Conservation (phyloP, 345 rosid genomes). For the Salix caprea region DNA sequence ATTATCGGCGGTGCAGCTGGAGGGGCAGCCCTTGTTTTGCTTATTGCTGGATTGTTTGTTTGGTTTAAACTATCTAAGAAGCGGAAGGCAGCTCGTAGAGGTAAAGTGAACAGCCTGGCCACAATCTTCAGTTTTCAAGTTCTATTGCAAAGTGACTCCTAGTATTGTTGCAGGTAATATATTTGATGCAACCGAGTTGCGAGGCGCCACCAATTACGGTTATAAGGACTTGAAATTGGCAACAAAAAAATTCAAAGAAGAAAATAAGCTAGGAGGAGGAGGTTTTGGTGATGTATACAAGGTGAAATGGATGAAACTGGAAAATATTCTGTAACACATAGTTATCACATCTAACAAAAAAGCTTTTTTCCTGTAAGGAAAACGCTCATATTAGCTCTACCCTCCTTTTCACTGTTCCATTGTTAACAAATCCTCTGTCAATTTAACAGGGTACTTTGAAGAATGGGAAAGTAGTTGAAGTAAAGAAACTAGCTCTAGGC, state of each 20-base stretch:
- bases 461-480: constrained; percentile 48
- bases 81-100: constrained; percentile 17
- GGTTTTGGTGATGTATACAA: constrained; percentile 53
- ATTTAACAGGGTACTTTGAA: constrained; percentile 31
- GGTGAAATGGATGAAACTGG: constrained; percentile 12
- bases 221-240: constrained; percentile 40
- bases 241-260: constrained; percentile 36
- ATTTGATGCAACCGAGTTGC: constrained; percentile 42
- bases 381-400: background rate
- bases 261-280: constrained; percentile 46
- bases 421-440: background rate
- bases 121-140: background rate
- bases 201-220: constrained; percentile 35
- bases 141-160: background rate
- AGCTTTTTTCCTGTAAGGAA: background rate
- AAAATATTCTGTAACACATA: background rate
- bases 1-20: constrained; percentile 40
- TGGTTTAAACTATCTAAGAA: constrained; percentile 30
- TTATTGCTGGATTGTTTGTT: constrained; percentile 18
- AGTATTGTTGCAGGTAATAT: constrained; percentile 24
- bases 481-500: constrained; percentile 40
- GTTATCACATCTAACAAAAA: background rate
- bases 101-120: constrained; percentile 6
- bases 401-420: background rate
- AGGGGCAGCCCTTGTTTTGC: constrained; percentile 25